Percentiles rank a stretch among this genome's conserved stretches.
phyloP scores from a whole-genome alignment of 495 filamentous ascomycete genomes.

The Opeltia flavorubescens region DNA sequence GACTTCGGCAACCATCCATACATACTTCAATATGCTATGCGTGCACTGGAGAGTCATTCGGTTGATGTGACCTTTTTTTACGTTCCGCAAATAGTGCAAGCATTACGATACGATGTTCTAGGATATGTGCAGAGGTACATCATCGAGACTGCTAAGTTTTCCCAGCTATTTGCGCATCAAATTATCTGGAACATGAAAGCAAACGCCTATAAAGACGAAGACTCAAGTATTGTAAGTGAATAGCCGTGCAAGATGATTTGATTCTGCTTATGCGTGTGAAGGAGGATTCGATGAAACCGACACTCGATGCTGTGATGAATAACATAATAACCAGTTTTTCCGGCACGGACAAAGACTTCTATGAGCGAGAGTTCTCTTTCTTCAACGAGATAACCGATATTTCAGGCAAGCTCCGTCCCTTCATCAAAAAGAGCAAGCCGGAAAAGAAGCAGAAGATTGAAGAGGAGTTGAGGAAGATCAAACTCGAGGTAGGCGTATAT shows the following conservation, averaged over 20 bases:
- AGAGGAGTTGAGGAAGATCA: slow-evolving; percentile 91
- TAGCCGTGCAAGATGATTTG: not conserved
- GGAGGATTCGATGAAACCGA: slow-evolving; percentile 88
- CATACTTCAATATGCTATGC: slow-evolving; percentile 94
- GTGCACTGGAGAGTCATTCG: slow-evolving; percentile 80
- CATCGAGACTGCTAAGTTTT: slow-evolving; percentile 86
- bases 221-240: slow-evolving; percentile 63
- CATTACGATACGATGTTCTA: slow-evolving; percentile 83
- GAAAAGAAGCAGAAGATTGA: slow-evolving; percentile 99
- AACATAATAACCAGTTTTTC: slow-evolving; percentile 75
- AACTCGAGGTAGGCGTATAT: slow-evolving; percentile 93
- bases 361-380: slow-evolving; percentile 90
- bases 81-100: slow-evolving; percentile 93
- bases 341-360: slow-evolving; percentile 63
- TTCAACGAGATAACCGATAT: slow-evolving; percentile 94
- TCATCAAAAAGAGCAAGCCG: slow-evolving; percentile 80
- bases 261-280: not conserved
- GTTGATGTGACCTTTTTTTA: slow-evolving; percentile 98
- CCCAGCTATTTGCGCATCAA: slow-evolving; percentile 93
- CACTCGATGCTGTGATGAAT: slow-evolving; percentile 77
- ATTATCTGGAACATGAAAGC: slow-evolving; percentile 99
- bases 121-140: slow-evolving; percentile 96
- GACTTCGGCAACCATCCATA: slow-evolving; percentile 89
- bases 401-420: slow-evolving; percentile 87
- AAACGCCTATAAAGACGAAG: slow-evolving; percentile 95